A percentile compares a stretch with the other conserved stretches of the same genome.
Conservation (phyloP, 495 filamentous ascomycete species). For the Alectoria sarmentosa region DNA sequence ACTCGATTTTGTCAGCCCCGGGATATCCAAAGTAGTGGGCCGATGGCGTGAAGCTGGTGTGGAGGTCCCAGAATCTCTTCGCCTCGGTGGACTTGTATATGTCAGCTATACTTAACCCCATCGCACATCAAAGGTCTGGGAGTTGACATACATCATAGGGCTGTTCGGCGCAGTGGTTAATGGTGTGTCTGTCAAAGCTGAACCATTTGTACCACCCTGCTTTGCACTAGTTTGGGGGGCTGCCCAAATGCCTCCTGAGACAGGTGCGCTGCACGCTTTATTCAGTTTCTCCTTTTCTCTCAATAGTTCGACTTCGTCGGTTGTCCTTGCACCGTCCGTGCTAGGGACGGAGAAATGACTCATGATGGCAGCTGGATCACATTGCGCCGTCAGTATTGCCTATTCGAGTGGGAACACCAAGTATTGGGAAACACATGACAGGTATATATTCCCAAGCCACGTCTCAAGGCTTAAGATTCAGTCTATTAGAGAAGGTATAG, state of each 20-base stretch:
- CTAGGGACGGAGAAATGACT: slow-evolving; percentile 32
- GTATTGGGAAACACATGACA: not conserved
- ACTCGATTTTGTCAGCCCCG: slow-evolving; percentile 83
- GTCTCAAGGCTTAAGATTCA: not conserved
- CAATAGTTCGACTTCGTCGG: slow-evolving; percentile 11
- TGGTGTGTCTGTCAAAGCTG: slow-evolving; percentile 60
- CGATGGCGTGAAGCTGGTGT: slow-evolving; percentile 57
- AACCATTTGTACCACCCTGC: slow-evolving; percentile 40
- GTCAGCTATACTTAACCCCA: slow-evolving; percentile 16
- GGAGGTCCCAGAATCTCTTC: slow-evolving; percentile 54
- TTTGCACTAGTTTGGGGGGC: slow-evolving; percentile 8
- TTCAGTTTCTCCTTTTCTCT: slow-evolving; percentile 10
- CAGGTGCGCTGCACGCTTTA: not conserved
- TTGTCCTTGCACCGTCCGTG: slow-evolving; percentile 23
- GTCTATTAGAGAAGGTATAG: not conserved
- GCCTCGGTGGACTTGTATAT: slow-evolving; percentile 41
- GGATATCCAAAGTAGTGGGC: slow-evolving; percentile 80
- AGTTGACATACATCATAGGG: slow-evolving; percentile 56
- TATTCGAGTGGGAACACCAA: not conserved
- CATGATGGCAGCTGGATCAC: slow-evolving; percentile 44
- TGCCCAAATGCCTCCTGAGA: slow-evolving; percentile 14
- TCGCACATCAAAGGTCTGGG: not conserved
- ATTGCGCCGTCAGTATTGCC: not conserved
- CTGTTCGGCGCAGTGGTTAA: slow-evolving; percentile 60
- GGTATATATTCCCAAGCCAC: not conserved